These are phyloP conservation scores for Tephrocybe sp. DNA, from an alignment of 768 basidiomycete species.

Conservation along the genomic window DNA sequence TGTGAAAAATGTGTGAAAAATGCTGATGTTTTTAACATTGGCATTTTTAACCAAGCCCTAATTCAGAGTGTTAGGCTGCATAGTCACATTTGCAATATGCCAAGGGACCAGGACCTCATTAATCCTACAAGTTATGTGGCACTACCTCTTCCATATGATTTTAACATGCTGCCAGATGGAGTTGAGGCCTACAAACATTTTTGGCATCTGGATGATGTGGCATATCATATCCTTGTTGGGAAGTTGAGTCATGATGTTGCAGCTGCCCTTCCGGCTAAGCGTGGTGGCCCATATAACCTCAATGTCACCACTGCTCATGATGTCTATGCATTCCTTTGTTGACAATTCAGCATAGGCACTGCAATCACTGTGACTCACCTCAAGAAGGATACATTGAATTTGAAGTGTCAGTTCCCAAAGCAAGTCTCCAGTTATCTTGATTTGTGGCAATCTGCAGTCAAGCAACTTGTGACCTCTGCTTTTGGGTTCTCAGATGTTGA, in stretches of 20 bases:
- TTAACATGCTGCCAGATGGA: neutral
- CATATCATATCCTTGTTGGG: neutral
- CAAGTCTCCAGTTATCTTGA: neutral
- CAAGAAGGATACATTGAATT: neutral
- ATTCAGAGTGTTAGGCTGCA: too few species aligned
- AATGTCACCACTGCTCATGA: neutral
- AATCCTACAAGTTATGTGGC: neutral
- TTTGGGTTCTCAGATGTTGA: slow-evolving; percentile 3
- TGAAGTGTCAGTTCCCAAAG: too few species aligned
- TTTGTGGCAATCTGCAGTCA: neutral
- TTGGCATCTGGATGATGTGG: neutral
- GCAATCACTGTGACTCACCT: neutral
- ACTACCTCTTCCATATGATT: neutral
- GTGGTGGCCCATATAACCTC: neutral
- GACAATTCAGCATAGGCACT: neutral
- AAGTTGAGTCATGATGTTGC: neutral
- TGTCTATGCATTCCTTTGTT: neutral
- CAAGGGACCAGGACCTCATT: too few species aligned
- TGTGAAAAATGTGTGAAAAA: too few species aligned
- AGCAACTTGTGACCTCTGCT: neutral
- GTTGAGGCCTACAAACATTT: neutral
- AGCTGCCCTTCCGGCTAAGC: neutral
- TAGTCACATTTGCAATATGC: too few species aligned
- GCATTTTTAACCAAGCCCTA: too few species aligned
- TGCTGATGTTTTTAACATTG: too few species aligned